Conservation (phyloP, 1,284 basidiomycete species). For the Boletus holoroseus region DNA sequence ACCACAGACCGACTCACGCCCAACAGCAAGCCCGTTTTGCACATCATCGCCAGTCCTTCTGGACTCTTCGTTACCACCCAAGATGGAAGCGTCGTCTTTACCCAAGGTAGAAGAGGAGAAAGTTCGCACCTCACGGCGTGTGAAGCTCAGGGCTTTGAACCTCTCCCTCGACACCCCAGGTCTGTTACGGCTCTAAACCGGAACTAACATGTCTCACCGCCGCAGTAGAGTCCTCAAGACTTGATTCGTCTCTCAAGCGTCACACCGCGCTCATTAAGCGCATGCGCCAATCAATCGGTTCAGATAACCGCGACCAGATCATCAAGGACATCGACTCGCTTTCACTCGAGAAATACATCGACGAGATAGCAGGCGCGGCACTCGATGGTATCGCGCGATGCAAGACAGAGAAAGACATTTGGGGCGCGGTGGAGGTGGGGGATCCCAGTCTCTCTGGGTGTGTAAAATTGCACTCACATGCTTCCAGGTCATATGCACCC, state of each 20-base stretch:
- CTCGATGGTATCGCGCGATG: constrained; percentile 83
- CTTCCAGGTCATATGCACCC: constrained; percentile 74
- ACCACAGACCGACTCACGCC: constrained; percentile 15
- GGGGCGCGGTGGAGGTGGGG: constrained; percentile 86
- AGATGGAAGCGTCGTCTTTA: constrained; percentile 22
- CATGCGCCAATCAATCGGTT: constrained; percentile 73
- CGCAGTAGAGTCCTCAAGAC: constrained; percentile 51
- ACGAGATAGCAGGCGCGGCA: constrained; percentile 86
- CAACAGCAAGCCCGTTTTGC: neutral
- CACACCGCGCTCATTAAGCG: constrained; percentile 92
- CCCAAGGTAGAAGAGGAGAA: constrained; percentile 59
- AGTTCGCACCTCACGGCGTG: constrained; percentile 49
- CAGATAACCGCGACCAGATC: constrained; percentile 77
- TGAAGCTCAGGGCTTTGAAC: constrained; percentile 54
- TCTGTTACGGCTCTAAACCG: constrained; percentile 25
- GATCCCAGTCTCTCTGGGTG: neutral
- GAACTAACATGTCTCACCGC: constrained; percentile 12
- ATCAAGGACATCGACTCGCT: constrained; percentile 88
- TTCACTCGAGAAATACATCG: constrained; percentile 92
- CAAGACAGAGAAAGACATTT: constrained; percentile 85
- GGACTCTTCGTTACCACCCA: neutral
- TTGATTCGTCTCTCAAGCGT: constrained; percentile 90
- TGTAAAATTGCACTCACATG: constrained; percentile 4
- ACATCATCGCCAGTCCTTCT: neutral
- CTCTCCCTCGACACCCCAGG: constrained; percentile 43